Conservation (phyloP, 208 protist species). For the Chromosphaera perkinsii region DNA sequence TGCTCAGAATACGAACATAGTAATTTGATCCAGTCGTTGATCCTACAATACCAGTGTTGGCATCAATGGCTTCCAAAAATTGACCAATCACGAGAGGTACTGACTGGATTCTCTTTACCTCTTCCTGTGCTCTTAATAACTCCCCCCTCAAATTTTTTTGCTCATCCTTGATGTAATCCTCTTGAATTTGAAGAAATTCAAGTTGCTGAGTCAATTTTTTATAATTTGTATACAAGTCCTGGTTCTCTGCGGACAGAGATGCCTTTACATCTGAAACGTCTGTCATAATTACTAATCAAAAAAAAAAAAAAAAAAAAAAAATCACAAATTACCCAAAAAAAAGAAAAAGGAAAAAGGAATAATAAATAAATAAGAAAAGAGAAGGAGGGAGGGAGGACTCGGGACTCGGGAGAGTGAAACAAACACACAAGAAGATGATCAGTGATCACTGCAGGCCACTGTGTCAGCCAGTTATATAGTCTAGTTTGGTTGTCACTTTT, state of each 20-base stretch:
- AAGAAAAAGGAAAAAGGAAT: no score
- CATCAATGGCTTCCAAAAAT: slow-evolving; percentile 98
- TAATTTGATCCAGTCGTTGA: slow-evolving; percentile 92
- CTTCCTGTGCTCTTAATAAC: slow-evolving; percentile 77
- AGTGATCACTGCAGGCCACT: no score
- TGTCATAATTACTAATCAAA: no score
- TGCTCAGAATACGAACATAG: slow-evolving; percentile 93
- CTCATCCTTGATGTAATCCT: slow-evolving; percentile 82
- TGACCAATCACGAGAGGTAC: slow-evolving; percentile 98
- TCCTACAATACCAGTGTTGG: slow-evolving; percentile 80
- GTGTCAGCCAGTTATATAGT: no score
- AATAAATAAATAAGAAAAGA: no score
- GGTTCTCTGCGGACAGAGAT: slow-evolving; percentile 4
- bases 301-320: no score
- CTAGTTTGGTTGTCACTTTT: no score
- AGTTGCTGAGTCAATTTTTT: slow-evolving; percentile 70
- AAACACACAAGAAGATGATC: no score
- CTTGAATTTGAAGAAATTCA: slow-evolving; percentile 73
- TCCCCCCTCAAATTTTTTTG: slow-evolving; percentile 77
- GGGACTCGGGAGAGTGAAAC: no score
- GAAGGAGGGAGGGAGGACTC: no score
- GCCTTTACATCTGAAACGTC: no score
- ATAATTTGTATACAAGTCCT: slow-evolving; percentile 61
- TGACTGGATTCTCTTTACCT: slow-evolving; percentile 97
- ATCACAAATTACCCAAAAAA: no score